phyloP scores from a whole-genome alignment of 768 basidiomycete species.

The Podaxis sp. region DNA sequence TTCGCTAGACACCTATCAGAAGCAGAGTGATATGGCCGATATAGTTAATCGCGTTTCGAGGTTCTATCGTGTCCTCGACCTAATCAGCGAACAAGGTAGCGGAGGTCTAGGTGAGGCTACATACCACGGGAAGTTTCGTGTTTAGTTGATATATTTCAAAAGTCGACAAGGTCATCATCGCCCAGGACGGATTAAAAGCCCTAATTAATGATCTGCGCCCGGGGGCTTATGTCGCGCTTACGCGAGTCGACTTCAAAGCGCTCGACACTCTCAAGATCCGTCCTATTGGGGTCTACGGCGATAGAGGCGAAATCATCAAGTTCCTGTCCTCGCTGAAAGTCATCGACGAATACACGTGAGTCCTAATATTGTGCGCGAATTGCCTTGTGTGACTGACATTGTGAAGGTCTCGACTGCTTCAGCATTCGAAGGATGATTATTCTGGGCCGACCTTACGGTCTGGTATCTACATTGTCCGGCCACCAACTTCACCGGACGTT shows the following conservation, averaged over 20 bases:
- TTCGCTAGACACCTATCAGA: background rate
- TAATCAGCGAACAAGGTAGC: conserved; percentile 25
- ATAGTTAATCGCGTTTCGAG: background rate
- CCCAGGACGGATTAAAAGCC: conserved; percentile 43
- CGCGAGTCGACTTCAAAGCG: conserved; percentile 52
- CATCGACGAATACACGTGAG: conserved; percentile 41
- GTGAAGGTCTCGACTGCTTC: conserved; percentile 14
- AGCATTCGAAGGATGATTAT: conserved; percentile 3
- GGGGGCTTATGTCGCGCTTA: conserved; percentile 51
- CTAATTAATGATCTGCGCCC: conserved; percentile 50
- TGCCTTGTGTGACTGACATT: background rate
- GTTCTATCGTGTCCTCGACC: conserved; percentile 16
- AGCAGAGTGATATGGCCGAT: background rate
- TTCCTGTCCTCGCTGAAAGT: conserved; percentile 37
- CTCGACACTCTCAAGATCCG: conserved; percentile 46
- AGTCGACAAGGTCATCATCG: conserved; percentile 67
- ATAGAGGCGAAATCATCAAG: conserved; percentile 45
- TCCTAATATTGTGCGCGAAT: background rate
- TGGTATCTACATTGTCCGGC: conserved; percentile 46
- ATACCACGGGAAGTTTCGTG: background rate
- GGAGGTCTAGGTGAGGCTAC: conserved; percentile 38
- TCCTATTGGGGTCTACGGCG: conserved; percentile 59
- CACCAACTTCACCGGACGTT: conserved; percentile 17
- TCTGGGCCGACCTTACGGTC: conserved; percentile 34
- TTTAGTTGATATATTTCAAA: conserved; percentile 18